Percentiles rank a stretch among this genome's conserved stretches.
Evolutionary conservation across 1,284 basidiomycete genomes (phyloP).

Genomic region (Apiotrichum siamense): DNA sequence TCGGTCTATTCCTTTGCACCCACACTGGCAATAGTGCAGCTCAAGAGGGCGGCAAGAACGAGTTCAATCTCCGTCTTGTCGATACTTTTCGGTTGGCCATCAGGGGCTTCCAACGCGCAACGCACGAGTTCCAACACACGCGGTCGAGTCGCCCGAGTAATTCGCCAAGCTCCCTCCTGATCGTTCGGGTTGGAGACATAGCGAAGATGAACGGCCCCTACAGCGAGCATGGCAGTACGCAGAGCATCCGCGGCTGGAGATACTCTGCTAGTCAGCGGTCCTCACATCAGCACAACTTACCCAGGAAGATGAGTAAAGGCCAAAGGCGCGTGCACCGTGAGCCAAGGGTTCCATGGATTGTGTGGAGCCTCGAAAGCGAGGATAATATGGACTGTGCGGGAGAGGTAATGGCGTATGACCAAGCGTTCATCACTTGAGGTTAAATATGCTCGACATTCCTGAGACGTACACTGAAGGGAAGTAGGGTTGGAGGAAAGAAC

Average conservation of each 20-base stretch:
- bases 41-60: conserved; percentile 37
- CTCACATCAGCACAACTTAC: conserved; percentile 15
- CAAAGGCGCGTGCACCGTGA: conserved; percentile 36
- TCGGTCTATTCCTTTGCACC: conserved; percentile 8
- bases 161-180: conserved; percentile 31
- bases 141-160: conserved; percentile 26
- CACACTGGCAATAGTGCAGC: conserved; percentile 42
- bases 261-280: conserved; percentile 12
- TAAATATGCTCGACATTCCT: not conserved
- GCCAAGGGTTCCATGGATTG: conserved; percentile 43
- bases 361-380: conserved; percentile 35
- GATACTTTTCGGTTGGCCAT: conserved; percentile 25
- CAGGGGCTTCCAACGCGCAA: conserved; percentile 23
- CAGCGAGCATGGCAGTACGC: conserved; percentile 36
- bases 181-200: conserved; percentile 32
- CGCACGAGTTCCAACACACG: conserved; percentile 30
- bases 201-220: conserved; percentile 39
- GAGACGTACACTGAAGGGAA: conserved; percentile 34
- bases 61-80: conserved; percentile 36
- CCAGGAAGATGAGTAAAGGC: conserved; percentile 39
- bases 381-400: conserved; percentile 38
- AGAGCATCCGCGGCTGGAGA: conserved; percentile 38
- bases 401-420: conserved; percentile 43
- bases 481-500: conserved; percentile 38
- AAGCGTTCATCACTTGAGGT: conserved; percentile 33